Conservation (phyloP, 768 basidiomycete genomes). For the Exidia glandulosa region DNA sequence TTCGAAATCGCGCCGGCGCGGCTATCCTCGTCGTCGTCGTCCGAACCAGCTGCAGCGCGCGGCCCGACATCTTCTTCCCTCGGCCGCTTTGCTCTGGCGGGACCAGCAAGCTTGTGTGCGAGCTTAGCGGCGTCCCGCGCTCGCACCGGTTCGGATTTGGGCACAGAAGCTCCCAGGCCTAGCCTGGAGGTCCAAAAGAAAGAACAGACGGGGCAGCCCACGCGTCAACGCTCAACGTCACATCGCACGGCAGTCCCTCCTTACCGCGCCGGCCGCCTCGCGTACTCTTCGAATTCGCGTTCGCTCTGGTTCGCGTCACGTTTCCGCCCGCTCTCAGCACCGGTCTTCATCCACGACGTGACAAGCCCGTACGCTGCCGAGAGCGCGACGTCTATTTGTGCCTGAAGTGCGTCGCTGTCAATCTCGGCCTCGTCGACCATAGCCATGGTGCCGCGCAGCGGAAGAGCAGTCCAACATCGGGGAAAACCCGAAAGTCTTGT, state of each 20-base stretch:
- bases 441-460: too few species aligned
- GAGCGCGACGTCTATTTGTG: conserved; percentile 75
- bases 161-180: conserved; percentile 60
- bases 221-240: conserved; percentile 4
- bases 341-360: conserved; percentile 64
- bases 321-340: conserved; percentile 26
- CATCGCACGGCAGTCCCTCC: conserved; percentile 15
- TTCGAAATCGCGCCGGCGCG: conserved; percentile 48
- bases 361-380: conserved; percentile 64
- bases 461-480: too few species aligned
- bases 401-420: conserved; percentile 59
- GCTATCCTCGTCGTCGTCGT: conserved; percentile 48
- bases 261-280: conserved; percentile 68
- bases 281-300: conserved; percentile 52
- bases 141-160: conserved; percentile 31
- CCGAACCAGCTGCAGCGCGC: conserved; percentile 7
- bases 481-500: too few species aligned
- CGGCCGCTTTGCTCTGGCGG: conserved; percentile 34
- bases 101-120: conserved; percentile 43
- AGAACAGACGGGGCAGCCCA: conserved; percentile 3
- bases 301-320: conserved; percentile 16
- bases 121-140: conserved; percentile 51
- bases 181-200: conserved; percentile 33
- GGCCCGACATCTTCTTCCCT: conserved; percentile 34
- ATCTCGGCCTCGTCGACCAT: conserved; percentile 18